Base-by-base conservation (phyloP, 768 basidiomycete genomes). In the Mycena leptocephala region DNA sequence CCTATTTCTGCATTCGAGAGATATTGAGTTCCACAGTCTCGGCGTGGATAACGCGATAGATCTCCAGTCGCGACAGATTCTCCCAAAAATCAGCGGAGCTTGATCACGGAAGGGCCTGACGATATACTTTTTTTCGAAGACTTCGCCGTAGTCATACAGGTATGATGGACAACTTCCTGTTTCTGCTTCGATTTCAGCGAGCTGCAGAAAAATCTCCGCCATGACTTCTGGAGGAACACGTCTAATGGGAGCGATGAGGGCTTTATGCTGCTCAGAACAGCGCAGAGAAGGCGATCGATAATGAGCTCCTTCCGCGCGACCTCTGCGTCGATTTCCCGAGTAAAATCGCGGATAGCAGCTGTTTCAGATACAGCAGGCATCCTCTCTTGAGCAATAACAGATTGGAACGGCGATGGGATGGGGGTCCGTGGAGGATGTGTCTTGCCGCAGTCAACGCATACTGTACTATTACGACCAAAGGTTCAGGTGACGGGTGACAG, bases 381-480 rank as follows among this genome's bases (percentile, higher is more conserved):
- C 6, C 6, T 32, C 35, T 33, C 32, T 4, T 26, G 14, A 16
- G 32, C 33, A 9, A 26, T 53, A 26, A 66, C 3, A 33, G 48
- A 35, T 24, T 26, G 69, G 30, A 70, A 70, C 5, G 58, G 69
- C 6, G 69, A 59, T 48, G 69, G 58, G 14, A 28, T 6, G 43
- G 13, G 20, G 10, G 26, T 22, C 58, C 58, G 69, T 24, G 32
- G 32, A 16, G 69, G 43, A 32, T 70, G 69, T 8, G 33, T 43
- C 16, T 61, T 33, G 69, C 24, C n/a, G 26, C 69, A 70, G 43
- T 70, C 69, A n/a, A 35, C 9, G 32, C 69, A 70, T 33, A n/a
- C n/a, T n/a, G n/a, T n/a, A n/a, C n/a, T n/a, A n/a, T n/a, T n/a
- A n/a, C n/a, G n/a, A n/a, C n/a, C n/a, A n/a, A n/a, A n/a, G n/a